These are phyloP conservation scores for Serendipita sp. DNA, from an alignment of 768 basidiomycete species.

Conservation along the genomic window DNA sequence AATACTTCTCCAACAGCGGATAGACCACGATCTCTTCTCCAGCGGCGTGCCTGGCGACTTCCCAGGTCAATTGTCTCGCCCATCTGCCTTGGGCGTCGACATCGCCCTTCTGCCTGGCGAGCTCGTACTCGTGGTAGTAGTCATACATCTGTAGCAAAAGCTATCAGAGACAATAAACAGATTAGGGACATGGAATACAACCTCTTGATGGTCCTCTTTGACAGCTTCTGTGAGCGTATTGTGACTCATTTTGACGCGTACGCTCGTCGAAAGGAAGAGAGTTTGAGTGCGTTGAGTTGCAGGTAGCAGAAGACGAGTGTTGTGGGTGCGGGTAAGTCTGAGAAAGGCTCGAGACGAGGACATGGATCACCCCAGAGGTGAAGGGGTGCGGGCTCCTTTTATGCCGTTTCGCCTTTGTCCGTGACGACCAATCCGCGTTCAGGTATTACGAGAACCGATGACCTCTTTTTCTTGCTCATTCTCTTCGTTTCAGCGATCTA, in stretches of 20 bases:
- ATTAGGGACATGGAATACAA: constrained; percentile 9
- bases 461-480: too few relatives aligned
- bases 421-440: too few relatives aligned
- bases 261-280: not conserved
- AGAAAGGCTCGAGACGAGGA: too few relatives aligned
- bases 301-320: not conserved
- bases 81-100: constrained; percentile 35
- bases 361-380: too few relatives aligned
- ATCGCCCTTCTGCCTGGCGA: constrained; percentile 23
- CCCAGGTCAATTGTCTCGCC: constrained; percentile 43
- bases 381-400: too few relatives aligned
- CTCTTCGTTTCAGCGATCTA: too few relatives aligned
- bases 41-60: constrained; percentile 40
- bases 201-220: constrained; percentile 37
- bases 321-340: too few relatives aligned
- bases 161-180: not conserved
- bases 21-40: constrained; percentile 52
- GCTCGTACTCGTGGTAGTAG: constrained; percentile 36
- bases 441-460: too few relatives aligned
- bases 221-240: constrained; percentile 26
- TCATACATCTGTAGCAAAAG: constrained; percentile 33
- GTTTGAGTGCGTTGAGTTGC: not conserved
- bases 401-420: too few relatives aligned
- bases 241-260: not conserved
- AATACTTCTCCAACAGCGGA: constrained; percentile 42